Conservation (phyloP, 176 grass and related monocot species). For the Dendrocalamus sinicus region DNA sequence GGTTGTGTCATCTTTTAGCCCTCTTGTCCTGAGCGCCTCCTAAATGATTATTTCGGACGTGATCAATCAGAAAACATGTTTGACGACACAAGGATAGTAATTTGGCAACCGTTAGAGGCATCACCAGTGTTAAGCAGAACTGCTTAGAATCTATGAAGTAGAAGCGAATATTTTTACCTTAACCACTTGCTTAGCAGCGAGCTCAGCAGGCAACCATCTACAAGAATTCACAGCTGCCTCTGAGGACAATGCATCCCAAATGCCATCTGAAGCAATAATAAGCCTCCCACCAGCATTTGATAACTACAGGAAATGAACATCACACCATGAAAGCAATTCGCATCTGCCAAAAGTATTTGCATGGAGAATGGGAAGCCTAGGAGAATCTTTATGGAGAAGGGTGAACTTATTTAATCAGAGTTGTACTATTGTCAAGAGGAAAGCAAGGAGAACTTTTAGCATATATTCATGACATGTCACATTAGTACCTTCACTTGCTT, state of each 20-base stretch:
- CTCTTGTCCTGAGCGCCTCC: slow-evolving; percentile 93
- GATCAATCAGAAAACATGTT: slow-evolving; percentile 19
- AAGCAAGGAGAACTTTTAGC: neutral
- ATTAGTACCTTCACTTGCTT: slow-evolving; percentile 94
- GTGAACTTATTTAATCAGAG: neutral
- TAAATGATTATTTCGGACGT: slow-evolving; percentile 45
- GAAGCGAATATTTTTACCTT: slow-evolving; percentile 58
- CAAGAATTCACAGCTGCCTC: slow-evolving; percentile 88
- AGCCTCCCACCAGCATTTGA: slow-evolving; percentile 89
- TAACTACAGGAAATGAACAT: slow-evolving; percentile 51
- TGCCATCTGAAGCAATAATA: slow-evolving; percentile 97
- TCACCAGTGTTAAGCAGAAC: slow-evolving; percentile 4
- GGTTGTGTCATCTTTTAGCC: slow-evolving; percentile 93
- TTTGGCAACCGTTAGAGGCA: slow-evolving; percentile 22
- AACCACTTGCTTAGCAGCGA: slow-evolving; percentile 92
- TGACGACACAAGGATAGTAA: slow-evolving; percentile 7
- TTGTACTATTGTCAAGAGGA: neutral
- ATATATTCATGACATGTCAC: neutral
- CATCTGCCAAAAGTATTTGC: slow-evolving; percentile 5
- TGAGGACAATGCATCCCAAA: slow-evolving; percentile 93
- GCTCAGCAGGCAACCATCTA: slow-evolving; percentile 88
- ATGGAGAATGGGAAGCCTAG: neutral
- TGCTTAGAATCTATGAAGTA: slow-evolving; percentile 16
- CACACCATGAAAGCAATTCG: slow-evolving; percentile 14
- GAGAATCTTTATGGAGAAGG: neutral